Evolutionary conservation across 108 stramenopile genomes (phyloP), one percentile per base, ranked within the genome.

Genomic region (Discostella pseudostelligera): DNA sequence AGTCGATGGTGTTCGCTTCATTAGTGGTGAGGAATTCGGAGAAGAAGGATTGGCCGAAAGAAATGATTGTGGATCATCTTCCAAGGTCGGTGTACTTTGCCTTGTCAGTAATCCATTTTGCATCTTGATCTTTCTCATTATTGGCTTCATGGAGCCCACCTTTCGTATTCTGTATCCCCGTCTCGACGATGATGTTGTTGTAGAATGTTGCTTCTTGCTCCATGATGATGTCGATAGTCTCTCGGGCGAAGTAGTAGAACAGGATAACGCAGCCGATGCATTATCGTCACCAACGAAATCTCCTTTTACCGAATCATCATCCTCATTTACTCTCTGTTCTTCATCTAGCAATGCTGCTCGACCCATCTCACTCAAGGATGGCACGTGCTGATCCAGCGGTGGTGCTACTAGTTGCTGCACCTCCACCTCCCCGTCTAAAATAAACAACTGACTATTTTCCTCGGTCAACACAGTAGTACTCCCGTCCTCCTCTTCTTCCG

Each of bases 391-490:
- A 45, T 71, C 62, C 62, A 56, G 44, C 62, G 37, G 47, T 56
- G 20, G 61, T 10, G 25, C 67, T 22, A 45, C 47, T 22, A 45
- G 49, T 28, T 49, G 39, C 37, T 39, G 35, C 63, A 57, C 71
- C 37, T 72, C 62, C 37, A 50, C 56, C 28, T 14, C 40, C 42
- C 50, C 5, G 17, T 42, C n/a, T 24, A 1, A 1, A 21, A 21
- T 21, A 2, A 21, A 17, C 0, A 21, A n/a, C 16, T 47, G 20
- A 21, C 21, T 17, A 62, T 26, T 21, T 10, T 17, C 21, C n/a
- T 21, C 24, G 12, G 21, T 42, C 26, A 8, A 1, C 13, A 29
- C 25, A 0, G 6, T 7, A 25, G 29, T 5, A 28, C 46, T 43
- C 20, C 39, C 42, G 20, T n/a, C 45, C 32, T 25, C 22, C 0